Evolutionary conservation across 2,329 filamentous ascomycete genomes (phyloP), one percentile per base, ranked within the genome.

Genomic region (Gaeumannomyces sp.): DNA sequence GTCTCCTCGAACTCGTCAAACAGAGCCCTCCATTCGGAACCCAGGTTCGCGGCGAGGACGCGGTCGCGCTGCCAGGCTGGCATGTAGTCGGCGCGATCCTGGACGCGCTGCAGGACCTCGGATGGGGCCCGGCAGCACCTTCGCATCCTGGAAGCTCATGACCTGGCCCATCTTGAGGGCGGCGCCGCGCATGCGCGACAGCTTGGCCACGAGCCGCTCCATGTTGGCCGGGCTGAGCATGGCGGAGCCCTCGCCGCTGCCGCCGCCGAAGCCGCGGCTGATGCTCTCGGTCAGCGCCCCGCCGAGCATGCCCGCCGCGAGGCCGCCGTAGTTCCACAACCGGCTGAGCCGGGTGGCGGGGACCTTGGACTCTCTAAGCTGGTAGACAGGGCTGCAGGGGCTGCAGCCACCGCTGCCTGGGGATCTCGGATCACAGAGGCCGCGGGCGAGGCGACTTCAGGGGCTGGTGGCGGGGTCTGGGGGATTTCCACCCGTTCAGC

Each of bases 61-160:
- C 89, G 87, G 74, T 99, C 89, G 14, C 95, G 89, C 76, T 99
- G 95, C 75, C 89, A 97, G 2, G 92, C 85, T 0, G 95, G 95
- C 95, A 99, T 99, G 76, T 98, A 99, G 76, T 99, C 94, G 56
- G 95, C 95, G 65, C 92, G 89, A 75, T 99, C 95, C 74, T 99
- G 95, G 0, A 99, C 95, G 7, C 96, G 88, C 74, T 97, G 93
- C 16, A 99, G 80, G 1, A 99, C 92, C 72, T 94, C 86, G 92
- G 62, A 99, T 93, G 1, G 91, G 86, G 0, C 85, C 86, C 0
- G 95, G 95, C 13, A 99, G 85, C 87, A 97, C 93, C 76, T 97
- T 98, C 53, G 92, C 88, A 77, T 99, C 95, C 80, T 99, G 95
- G 73, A 99, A 95, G 75, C 93, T 97, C 82, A 99, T 90, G 90